These are phyloP conservation scores for Quercus gilva DNA, from an alignment of 306 rosid genomes.

Conservation along the genomic window DNA sequence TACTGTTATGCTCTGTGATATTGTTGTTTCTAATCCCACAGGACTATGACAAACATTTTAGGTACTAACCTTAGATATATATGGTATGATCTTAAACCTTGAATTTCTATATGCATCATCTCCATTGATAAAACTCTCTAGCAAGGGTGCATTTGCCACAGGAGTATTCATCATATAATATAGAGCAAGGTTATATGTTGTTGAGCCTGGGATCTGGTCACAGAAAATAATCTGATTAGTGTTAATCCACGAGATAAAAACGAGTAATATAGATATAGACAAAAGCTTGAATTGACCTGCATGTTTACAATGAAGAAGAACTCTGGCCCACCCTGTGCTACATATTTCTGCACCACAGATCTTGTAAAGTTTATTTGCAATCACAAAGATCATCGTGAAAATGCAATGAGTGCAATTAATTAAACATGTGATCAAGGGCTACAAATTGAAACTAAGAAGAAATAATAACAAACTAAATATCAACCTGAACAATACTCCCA, in stretches of 20 bases:
- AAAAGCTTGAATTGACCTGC: slow-evolving; percentile 44
- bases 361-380: background rate
- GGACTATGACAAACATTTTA: background rate
- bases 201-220: slow-evolving; percentile 65
- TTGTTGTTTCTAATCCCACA: background rate
- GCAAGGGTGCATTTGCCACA: slow-evolving; percentile 63
- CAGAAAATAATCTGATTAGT: background rate
- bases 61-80: slow-evolving; percentile 79
- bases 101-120: slow-evolving; percentile 85
- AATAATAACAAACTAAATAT: background rate
- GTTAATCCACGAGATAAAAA: background rate
- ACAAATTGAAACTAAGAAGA: background rate
- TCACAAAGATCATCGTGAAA: slow-evolving; percentile 1
- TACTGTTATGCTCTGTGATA: background rate
- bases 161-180: slow-evolving; percentile 76
- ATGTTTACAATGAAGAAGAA: slow-evolving; percentile 82
- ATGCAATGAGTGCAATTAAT: background rate
- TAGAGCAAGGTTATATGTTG: slow-evolving; percentile 57
- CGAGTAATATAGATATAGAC: background rate
- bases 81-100: slow-evolving; percentile 85
- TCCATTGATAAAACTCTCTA: slow-evolving; percentile 72
- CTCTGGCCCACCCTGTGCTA: slow-evolving; percentile 62
- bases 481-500: slow-evolving; percentile 71
- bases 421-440: background rate
- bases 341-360: slow-evolving; percentile 54